These are phyloP conservation scores for Manihot esculenta DNA, from an alignment of 441 rosid genomes.

Conservation along the genomic window DNA sequence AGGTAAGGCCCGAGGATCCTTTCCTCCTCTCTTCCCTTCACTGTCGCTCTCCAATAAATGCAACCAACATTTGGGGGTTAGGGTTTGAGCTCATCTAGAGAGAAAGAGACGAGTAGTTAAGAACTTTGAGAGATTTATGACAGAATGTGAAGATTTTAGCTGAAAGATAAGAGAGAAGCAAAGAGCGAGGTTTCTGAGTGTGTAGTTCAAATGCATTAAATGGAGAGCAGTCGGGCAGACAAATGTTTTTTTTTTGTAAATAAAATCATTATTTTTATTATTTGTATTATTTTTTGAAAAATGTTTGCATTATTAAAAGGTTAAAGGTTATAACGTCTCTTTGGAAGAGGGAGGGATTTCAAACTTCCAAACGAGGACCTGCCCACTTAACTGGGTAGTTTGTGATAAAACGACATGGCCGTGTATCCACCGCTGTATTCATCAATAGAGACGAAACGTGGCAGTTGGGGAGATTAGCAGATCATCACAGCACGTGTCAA, in stretches of 20 bases:
- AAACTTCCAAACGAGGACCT: constrained; percentile 41
- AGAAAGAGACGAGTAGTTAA: not conserved
- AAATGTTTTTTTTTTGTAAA: constrained; percentile 14
- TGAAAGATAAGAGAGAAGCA: not conserved
- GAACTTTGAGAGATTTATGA: constrained; percentile 18
- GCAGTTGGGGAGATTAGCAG: not conserved
- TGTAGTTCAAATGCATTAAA: constrained; percentile 39
- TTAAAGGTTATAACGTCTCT: constrained; percentile 44
- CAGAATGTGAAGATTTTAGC: not conserved
- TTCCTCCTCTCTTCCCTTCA: not conserved
- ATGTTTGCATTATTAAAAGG: not conserved
- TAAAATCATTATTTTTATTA: not conserved
- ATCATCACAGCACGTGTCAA: not conserved
- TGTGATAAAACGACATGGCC: not conserved
- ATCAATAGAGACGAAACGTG: not conserved
- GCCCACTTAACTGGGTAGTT: not conserved
- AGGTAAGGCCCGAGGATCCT: constrained; percentile 8
- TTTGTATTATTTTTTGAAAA: not conserved
- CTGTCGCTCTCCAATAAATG: constrained; percentile 1
- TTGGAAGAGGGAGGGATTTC: constrained; percentile 43
- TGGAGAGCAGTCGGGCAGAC: constrained; percentile 6
- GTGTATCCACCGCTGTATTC: not conserved
- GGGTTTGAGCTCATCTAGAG: not conserved
- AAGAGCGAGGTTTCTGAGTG: not conserved
- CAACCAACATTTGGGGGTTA: not conserved